phyloP scores from a whole-genome alignment of 257 asterid genomes.

The Euphrasia confusa region DNA sequence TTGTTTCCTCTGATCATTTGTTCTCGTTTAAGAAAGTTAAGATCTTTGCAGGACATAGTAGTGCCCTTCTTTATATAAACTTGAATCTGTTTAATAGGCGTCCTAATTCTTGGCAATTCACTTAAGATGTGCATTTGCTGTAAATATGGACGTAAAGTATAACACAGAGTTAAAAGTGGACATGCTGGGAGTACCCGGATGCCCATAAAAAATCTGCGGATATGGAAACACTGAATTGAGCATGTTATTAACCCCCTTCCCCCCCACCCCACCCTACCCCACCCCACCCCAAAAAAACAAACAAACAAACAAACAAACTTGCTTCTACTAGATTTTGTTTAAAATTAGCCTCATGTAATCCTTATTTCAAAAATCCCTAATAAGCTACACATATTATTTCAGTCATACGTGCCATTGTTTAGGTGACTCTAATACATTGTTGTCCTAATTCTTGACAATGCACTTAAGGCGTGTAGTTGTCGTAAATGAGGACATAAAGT shows the following conservation, averaged over 20 bases:
- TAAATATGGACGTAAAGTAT: conserved; percentile 71
- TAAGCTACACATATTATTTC: no score
- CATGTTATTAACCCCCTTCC: conserved; percentile 1
- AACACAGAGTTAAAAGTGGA: conserved; percentile 61
- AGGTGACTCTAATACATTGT: neutral
- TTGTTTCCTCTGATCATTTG: neutral
- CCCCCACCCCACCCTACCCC: neutral
- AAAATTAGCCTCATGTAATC: conserved; percentile 2
- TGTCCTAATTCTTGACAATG: conserved; percentile 87
- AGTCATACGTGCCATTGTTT: conserved; percentile 1
- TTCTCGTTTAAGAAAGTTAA: conserved; percentile 1
- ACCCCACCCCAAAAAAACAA: no score
- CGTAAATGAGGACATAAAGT: conserved; percentile 75
- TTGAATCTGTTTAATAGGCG: conserved; percentile 17
- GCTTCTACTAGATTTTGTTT: neutral
- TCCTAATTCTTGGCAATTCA: conserved; percentile 89
- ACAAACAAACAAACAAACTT: neutral
- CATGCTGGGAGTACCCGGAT: conserved; percentile 34
- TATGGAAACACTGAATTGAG: conserved; percentile 25
- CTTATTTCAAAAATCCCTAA: neutral
- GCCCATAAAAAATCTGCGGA: conserved; percentile 58
- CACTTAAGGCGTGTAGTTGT: conserved; percentile 61
- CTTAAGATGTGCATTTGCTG: conserved; percentile 62
- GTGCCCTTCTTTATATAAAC: conserved; percentile 18
- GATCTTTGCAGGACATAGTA: neutral